Evolutionary conservation across 352 stramenopile genomes (phyloP).

Genomic region (Phytophthora syringae): DNA sequence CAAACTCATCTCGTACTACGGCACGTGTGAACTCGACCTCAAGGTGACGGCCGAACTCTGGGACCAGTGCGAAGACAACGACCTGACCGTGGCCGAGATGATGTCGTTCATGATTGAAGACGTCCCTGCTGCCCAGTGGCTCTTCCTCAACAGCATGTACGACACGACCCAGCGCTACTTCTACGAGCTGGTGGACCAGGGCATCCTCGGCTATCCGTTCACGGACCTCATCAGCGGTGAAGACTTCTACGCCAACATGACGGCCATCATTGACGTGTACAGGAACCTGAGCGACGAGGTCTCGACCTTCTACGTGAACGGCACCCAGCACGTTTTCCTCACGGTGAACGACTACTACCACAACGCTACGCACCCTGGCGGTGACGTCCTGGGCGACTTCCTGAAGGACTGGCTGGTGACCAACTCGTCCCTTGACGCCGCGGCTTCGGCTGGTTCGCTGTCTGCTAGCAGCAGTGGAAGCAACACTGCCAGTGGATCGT

Average conservation of each 20-base stretch:
- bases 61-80: slow-evolving; percentile 53
- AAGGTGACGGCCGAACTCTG: slow-evolving; percentile 45
- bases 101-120: slow-evolving; percentile 59
- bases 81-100: slow-evolving; percentile 53
- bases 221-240: slow-evolving; percentile 51
- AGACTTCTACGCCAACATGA: slow-evolving; percentile 68
- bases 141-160: slow-evolving; percentile 71
- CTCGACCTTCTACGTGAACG: slow-evolving; percentile 58
- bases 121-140: slow-evolving; percentile 56
- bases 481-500: slow-evolving; percentile 20
- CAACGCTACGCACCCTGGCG: slow-evolving; percentile 50
- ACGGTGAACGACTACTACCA: slow-evolving; percentile 53
- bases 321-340: slow-evolving; percentile 60
- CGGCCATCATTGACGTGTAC: slow-evolving; percentile 58
- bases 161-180: slow-evolving; percentile 72
- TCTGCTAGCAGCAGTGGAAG: slow-evolving; percentile 6
- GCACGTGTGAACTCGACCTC: slow-evolving; percentile 57
- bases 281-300: slow-evolving; percentile 51
- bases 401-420: slow-evolving; percentile 47
- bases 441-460: slow-evolving; percentile 26
- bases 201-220: slow-evolving; percentile 64
- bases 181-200: slow-evolving; percentile 62
- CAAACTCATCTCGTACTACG: slow-evolving; percentile 67
- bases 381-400: slow-evolving; percentile 39
- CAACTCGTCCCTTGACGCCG: slow-evolving; percentile 40